These are phyloP conservation scores for Colletotrichum sp. DNA, from an alignment of 2,329 filamentous ascomycete species.

Conservation along the genomic window DNA sequence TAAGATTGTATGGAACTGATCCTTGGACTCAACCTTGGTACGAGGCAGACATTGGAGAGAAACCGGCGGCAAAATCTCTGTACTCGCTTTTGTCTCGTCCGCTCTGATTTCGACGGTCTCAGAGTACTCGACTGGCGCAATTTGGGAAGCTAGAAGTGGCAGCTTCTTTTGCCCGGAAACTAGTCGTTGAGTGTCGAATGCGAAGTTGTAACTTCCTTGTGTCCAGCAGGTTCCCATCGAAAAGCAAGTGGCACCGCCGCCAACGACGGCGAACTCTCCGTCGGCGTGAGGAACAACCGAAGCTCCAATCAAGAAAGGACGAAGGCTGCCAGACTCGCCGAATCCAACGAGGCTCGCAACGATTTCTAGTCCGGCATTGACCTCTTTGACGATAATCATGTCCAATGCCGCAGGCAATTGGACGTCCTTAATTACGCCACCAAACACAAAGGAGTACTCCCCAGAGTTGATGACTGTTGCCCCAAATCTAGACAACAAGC, in stretches of 20 bases:
- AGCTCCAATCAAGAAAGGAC: slow-evolving; percentile 76
- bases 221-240: slow-evolving; percentile 92
- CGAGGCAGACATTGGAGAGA: slow-evolving; percentile 48
- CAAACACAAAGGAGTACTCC: slow-evolving; percentile 39
- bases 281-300: slow-evolving; percentile 54
- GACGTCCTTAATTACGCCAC: slow-evolving; percentile 46
- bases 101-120: slow-evolving; percentile 15
- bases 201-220: slow-evolving; percentile 56
- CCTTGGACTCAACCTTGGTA: slow-evolving; percentile 52
- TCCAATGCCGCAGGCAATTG: slow-evolving; percentile 56
- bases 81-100: slow-evolving; percentile 17
- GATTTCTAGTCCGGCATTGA: slow-evolving; percentile 26
- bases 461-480: slow-evolving; percentile 38
- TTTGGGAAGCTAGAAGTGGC: background rate
- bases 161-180: background rate
- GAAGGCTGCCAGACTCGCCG: slow-evolving; percentile 20
- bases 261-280: slow-evolving; percentile 65
- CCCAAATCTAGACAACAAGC: slow-evolving; percentile 44
- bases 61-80: background rate
- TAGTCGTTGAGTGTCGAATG: background rate
- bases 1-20: slow-evolving; percentile 67
- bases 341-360: slow-evolving; percentile 47
- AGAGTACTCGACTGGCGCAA: background rate
- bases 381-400: slow-evolving; percentile 40
- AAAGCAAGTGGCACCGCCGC: slow-evolving; percentile 88